Evolutionary conservation across 371 early-diverging fungal genomes (phyloP), one percentile per base, ranked within the genome.

Genomic region (Rhizopus microsporus): DNA sequence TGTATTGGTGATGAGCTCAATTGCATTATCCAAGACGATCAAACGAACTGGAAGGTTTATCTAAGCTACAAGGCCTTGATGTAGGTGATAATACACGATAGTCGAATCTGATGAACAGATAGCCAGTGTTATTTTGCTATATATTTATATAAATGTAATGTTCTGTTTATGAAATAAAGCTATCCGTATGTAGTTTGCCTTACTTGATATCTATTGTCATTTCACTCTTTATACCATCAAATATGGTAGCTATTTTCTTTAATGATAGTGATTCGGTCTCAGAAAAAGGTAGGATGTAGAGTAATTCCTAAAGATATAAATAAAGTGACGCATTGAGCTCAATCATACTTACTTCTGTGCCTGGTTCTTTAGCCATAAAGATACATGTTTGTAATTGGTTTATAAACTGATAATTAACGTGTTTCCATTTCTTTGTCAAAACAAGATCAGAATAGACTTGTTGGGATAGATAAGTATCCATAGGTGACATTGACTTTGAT

Each of bases 61-160:
- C 55, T 72, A 61, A 54, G 13, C n/a, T 3, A 13, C 10, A 43
- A 43, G 44, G 16, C 7, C 7, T n/a, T 43, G 44, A 43, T 43
- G 23, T 1, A 23, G 23, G 23, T 79, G 74, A 53, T 79, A 79
- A 51, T 79, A 79, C 2, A 76, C 69, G 12, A 74, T 65, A 9
- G 77, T 76, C 5, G 80, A 71, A 49, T 79, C 80, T 15, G 63
- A 58, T n/a, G 72, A 65, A 45, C 72, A 71, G 32, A 79, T 76
- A 8, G 75, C 80, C 3, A 79, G 33, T 29, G 80, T 79, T 9
- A 75, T 40, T 49, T 66, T 69, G 5, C 68, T 70, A 33, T 33
- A n/a, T 7, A 12, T 42, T 12, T 10, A 32, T 17, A 39, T 44
- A 17, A 23, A 34, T n/a, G 38, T 32, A 8, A 12, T 39, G 23